Percentiles rank a stretch among this genome's conserved stretches.
Conservation (phyloP, 352 stramenopile species). For the Thalassiosira hispida region DNA sequence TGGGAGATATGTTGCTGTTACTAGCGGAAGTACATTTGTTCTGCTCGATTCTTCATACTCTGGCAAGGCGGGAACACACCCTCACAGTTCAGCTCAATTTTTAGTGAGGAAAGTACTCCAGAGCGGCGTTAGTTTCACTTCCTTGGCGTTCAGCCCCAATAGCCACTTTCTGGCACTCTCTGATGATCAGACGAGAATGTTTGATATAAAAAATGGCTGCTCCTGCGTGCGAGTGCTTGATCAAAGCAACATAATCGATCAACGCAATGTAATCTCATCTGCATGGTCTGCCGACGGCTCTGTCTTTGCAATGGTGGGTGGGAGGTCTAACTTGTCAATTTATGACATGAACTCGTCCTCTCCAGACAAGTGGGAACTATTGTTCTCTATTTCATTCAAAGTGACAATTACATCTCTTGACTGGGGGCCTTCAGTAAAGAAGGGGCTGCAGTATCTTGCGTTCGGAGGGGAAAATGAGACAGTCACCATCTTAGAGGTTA, state of each 20-base stretch:
- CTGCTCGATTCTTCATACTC: conserved; percentile 48
- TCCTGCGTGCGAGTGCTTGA: conserved; percentile 45
- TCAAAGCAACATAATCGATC: conserved; percentile 39
- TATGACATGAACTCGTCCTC: conserved; percentile 53
- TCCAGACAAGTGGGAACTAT: conserved; percentile 47
- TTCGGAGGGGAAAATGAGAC: conserved; percentile 68
- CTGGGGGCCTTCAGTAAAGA: conserved; percentile 57
- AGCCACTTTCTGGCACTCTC: conserved; percentile 62
- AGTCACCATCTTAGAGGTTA: conserved; percentile 69
- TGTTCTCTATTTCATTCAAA: conserved; percentile 63
- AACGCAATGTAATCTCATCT: conserved; percentile 26
- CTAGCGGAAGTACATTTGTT: conserved; percentile 57
- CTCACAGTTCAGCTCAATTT: conserved; percentile 52
- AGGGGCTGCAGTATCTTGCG: conserved; percentile 69
- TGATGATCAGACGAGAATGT: conserved; percentile 49
- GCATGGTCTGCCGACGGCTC: conserved; percentile 44
- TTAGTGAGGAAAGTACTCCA: conserved; percentile 67
- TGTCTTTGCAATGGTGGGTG: conserved; percentile 61
- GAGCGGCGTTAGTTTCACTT: conserved; percentile 41
- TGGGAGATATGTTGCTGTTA: conserved; percentile 58
- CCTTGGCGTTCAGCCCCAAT: conserved; percentile 57
- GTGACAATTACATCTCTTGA: conserved; percentile 53
- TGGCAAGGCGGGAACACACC: conserved; percentile 30
- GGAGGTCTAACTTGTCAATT: conserved; percentile 54
- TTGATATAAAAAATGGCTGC: conserved; percentile 59